Evolutionary conservation across 2,329 filamentous ascomycete genomes (phyloP), one percentile per base, ranked within the genome.

Genomic region (Purpureocillium lavendulum): DNA sequence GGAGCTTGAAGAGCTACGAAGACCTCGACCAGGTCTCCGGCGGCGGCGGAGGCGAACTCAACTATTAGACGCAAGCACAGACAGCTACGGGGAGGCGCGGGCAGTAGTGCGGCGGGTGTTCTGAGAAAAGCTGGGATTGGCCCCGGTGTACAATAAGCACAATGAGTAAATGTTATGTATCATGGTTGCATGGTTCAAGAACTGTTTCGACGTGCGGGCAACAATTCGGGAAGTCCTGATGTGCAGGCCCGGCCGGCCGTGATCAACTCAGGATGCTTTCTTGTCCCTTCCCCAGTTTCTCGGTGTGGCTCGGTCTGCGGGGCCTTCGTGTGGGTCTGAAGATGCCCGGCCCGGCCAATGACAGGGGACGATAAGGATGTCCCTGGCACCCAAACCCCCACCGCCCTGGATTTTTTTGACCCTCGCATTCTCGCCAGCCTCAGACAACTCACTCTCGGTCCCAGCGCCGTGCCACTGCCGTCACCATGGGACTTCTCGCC

Each of bases 1-100:
- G 92, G 41, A 95, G 86, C 45, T 67, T 98, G 48, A 95, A 94
- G 73, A 96, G 87, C 60, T 98, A 98, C 58, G 94, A 98, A 61
- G 92, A 98, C 58, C 70, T 98, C 17, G 92, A 98, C 65, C 90
- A 94, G 34, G 82, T 84, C 42, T 80, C 80, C 30, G 78, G 81
- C 12, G 71, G 76, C 29, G 86, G 82, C 31, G 80, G 82, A 31
- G 84, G 86, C 21, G 90, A 96, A 65, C 68, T 97, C 54, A 94
- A 97, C 63, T 97, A 97, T 58, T 97, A 73, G 58, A 33, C 17
- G 33, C 21, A 9, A n/a, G n/a, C n/a, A n/a, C n/a, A n/a, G n/a
- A n/a, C n/a, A n/a, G n/a, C n/a, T n/a, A n/a, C n/a, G n/a, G n/a
- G n/a, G n/a, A 36, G 17, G 33, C 33, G 21, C 26, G 1, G 16